Base-by-base conservation (phyloP, 148 eudicot genomes). In the Arbutus unedo region DNA sequence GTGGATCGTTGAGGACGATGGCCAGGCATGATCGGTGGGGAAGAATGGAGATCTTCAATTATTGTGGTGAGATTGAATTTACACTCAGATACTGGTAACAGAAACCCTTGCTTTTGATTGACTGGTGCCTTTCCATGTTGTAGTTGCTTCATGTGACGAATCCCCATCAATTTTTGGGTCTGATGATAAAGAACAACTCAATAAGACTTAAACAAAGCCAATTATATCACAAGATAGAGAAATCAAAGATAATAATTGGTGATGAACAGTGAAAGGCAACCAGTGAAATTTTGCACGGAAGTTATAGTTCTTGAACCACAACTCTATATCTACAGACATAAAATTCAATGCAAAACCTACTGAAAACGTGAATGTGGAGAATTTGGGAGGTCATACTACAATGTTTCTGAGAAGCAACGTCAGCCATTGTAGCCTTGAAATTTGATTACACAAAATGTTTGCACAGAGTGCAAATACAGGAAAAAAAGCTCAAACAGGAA, bases 1-100 rank as follows among this genome's bases (percentile, higher is more conserved):
- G 98, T 94, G 77, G 90, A 92, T 81, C 99, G 93, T 59, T 82
- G 81, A 84, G 95, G 95, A 45, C 99, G 97, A 83, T 88, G 90
- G 18, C 93, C 94, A 67, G 90, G 85, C 50, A 48, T 76, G 78
- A 85, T 68, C 41, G 47, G 84, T 53, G 89, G 85, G 71, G 93
- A 91, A 88, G 90, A 85, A 77, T 77, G 90, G 64, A 96, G 84
- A 64, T 96, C 99, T 82, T 96, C 99, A 51, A 96, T 91, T 85
- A 93, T 89, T 48, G 93, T 75, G 16, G 92, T 91, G 81, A 96
- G 73, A 78, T 77, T 90, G 87, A 96, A 96, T 88, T 96, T 98
- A 81, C 95, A 94, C 77, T 96, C 95, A 47, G 98, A 91, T n/a
- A 94, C 84, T 43, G 98, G 85, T 74, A 91, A 80, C 50, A 96